Evolutionary conservation across 1,139 yeast species (phyloP), one percentile per base, ranked within the genome.

Genomic region (Candida albicans): DNA sequence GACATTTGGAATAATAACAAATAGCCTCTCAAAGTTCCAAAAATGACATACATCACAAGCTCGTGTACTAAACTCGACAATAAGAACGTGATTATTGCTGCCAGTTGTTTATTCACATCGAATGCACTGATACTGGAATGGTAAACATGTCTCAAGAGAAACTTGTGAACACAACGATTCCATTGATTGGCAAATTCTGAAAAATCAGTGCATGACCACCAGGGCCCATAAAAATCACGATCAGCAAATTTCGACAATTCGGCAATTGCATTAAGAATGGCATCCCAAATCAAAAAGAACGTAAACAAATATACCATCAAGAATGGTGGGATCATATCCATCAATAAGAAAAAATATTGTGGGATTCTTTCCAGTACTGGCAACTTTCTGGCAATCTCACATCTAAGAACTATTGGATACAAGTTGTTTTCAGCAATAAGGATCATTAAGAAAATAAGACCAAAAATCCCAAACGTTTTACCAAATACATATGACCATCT

Each of bases 131-230:
- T 87, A 12, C 95, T 82, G 27, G 96, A 85, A 61, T 90, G 97
- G 62, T 93, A 95, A 8, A 93, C 99, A 59, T 95, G 99, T 51
- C 98, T 79, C 37, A 90, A 70, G 47, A 93, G 69, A 57, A 93
- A 93, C 53, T 83, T 80, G 62, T 93, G 97, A n/a, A 95, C 98
- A 0, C 98, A 97, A 8, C 81, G 77, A 61, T 93, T 93, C 99
- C 99, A 95, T 52, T 87, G 82, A 52, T 97, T 77, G 8, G 97
- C 87, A 66, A 87, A 93, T 60, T 90, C 93, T 45, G 87, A 90
- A 96, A 97, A 93, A 40, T 90, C 85, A 26, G 87, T 82, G 52
- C 95, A 87, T 54, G 93, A 88, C 99, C 98, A 93, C 99, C 99
- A 93, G 35, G 90, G 88, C 3, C 96, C 95, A 57, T 93, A 93